Conservation (phyloP, 805 yeast genomes). For the Candida pseudoglaebosa region DNA sequence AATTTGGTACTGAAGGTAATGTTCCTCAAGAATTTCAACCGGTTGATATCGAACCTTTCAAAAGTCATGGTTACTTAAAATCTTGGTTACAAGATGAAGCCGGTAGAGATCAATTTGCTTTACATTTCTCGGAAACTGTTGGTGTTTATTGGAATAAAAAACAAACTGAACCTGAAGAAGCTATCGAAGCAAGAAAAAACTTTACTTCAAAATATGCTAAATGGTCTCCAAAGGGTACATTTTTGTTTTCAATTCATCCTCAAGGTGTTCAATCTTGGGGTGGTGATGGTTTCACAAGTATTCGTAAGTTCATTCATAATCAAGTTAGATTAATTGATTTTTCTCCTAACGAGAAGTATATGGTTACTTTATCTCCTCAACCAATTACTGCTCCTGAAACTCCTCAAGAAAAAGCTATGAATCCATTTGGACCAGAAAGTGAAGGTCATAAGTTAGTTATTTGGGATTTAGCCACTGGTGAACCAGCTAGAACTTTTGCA, state of each 20-base stretch:
- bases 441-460: constrained; percentile 91
- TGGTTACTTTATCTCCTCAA: constrained; percentile 85
- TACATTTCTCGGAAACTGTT: constrained; percentile 76
- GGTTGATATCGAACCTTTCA: constrained; percentile 70
- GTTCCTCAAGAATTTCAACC: constrained; percentile 60
- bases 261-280: constrained; percentile 98
- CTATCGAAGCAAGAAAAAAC: constrained; percentile 70
- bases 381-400: constrained; percentile 65
- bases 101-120: constrained; percentile 85
- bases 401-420: constrained; percentile 61
- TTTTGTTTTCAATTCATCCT: constrained; percentile 80
- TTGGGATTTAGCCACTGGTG: constrained; percentile 85
- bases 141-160: constrained; percentile 85
- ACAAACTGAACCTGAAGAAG: constrained; percentile 69
- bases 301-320: constrained; percentile 80
- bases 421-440: constrained; percentile 82
- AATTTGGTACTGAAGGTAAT: constrained; percentile 62
- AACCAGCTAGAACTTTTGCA: constrained; percentile 87
- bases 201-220: constrained; percentile 87
- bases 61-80: constrained; percentile 74
- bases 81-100: constrained; percentile 87
- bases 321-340: constrained; percentile 87
- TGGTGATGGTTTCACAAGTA: constrained; percentile 70
- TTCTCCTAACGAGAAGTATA: constrained; percentile 85
- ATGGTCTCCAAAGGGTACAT: constrained; percentile 93